Evolutionary conservation across 148 eudicot genomes (phyloP), one percentile per base, ranked within the genome.

Genomic region (Vaccinium macrocarpon): DNA sequence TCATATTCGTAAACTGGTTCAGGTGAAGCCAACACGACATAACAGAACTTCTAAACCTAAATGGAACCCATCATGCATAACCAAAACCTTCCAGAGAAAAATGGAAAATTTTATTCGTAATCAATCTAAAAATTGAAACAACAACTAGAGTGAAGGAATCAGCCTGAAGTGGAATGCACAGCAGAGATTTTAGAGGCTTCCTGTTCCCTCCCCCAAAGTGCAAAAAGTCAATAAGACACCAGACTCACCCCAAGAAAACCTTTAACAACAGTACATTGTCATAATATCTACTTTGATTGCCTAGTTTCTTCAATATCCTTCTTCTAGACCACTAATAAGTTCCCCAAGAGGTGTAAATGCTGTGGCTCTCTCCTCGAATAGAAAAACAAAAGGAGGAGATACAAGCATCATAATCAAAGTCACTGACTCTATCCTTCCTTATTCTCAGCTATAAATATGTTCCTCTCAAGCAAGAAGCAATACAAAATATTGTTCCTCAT

Each of bases 41-140:
- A 52, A 51, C 66, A 51, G 78, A 68, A 72, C 64, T 82, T 82
- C 29, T 61, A 21, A 35, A 72, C 64, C 84, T 51, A 51, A 70
- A 15, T 29, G 48, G 49, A 46, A 10, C 27, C 72, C 57, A 71
- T 29, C 15, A 18, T 71, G 25, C 61, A 49, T 70, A 52, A 82
- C 46, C 62, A 70, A 27, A 71, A 53, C 38, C 38, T 53, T 72
- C 18, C 19, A 14, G 7, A 21, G 62, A 73, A 71, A 16, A 18
- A 46, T 2, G 18, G n/a, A 13, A 10, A 50, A 56, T 2, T 50
- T 50, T 18, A 9, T 18, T 15, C 81, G 73, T 23, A 32, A 62
- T 12, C 52, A 55, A 50, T 27, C 49, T 25, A 42, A 1, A 64
- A 2, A 64, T 32, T 35, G 19, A 19, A 32, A 7, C 8, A 7